Evolutionary conservation across 2,329 filamentous ascomycete species (phyloP), one percentile per base, ranked within the genome.

Genomic region (Beauveria varroae): DNA sequence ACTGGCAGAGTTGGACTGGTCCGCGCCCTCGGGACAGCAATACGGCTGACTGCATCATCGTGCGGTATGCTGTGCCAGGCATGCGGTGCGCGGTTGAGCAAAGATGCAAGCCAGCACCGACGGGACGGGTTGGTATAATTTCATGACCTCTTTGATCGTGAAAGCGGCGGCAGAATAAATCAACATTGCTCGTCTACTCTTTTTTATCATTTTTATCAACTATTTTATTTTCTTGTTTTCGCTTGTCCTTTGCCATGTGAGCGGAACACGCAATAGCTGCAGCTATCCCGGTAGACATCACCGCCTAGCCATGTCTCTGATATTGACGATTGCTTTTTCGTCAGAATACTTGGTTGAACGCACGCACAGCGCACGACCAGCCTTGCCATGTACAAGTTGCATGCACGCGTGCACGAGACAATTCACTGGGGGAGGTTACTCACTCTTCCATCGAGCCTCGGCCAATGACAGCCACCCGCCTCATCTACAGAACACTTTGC

Each of bases 31-130:
- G 52, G 52, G 52, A 26, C 28, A n/a, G 41, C 20, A 53, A 20
- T 46, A 50, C 55, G 55, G 55, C 20, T 50, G 20, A 20, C 46
- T 58, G 55, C 55, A 58, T 40, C 18, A 58, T 58, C 55, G 55
- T 58, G 55, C 55, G 20, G 55, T 41, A 49, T 50, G 55, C 46
- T 28, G 55, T 58, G 55, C 22, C 16, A 26, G 30, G 16, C 30
- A 58, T 50, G 55, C 55, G 46, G 44, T 50, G 55, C 55, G 43
- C 40, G 22, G 18, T 34, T 24, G 41, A 26, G 41, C 18, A n/a
- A n/a, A 22, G 37, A 54, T 54, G 52, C 24, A 22, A 54, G n/a
- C 50, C 28, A 22, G 49, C n/a, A 34, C 12, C 20, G 34, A 41
- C 37, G 52, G 41, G 16, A 56, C 41, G 30, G n/a, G 34, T 37